Base-by-base conservation (phyloP, 2,329 filamentous ascomycete genomes). In the Colletotrichum phormii region DNA sequence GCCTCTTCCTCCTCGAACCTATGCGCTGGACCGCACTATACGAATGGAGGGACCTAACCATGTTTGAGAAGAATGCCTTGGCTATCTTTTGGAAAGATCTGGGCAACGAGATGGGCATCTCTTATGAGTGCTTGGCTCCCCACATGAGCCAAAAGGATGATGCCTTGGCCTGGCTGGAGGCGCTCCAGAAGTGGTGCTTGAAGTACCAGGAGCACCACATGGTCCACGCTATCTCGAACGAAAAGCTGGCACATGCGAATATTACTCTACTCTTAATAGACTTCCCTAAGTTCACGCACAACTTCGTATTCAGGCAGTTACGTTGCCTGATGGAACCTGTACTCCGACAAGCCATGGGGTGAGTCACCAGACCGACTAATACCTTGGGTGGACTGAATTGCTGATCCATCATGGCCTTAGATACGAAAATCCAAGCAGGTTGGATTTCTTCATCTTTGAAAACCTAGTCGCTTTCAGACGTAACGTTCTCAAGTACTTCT, bases 41-140 rank as follows among this genome's bases (percentile, higher is more conserved):
- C 74, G 90, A 92, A 77, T 92, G 90, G 90, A 84, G 90, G 4
- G 31, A 79, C 11, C 77, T 90, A 9, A 89, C 83, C 1, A 84
- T 87, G 1, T 76, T 91, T 61, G 90, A 92, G 78, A 82, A 81
- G 12, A 89, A 87, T 64, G 89, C 88, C 0, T 77, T 89, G 29
- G 89, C 88, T 1, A 87, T 87, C 0, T 89, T 89, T 74, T 91
- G 89, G 89, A 89, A 87, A 77, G 84, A 84, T 33, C 75, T 90
- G 1, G 90, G 89, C 2, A 86, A 90, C 74, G 85, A 84, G 1
- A 87, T 91, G 84, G 84, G 81, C 1, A 89, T 92, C 67, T 81
- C 82, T 3, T 89, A 84, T 60, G 80, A 82, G 2, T 78, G 74
- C 1, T 80, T 90, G n/a, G 55, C 57, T 12, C 84, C 84, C 0